Evolutionary conservation across 1,284 basidiomycete genomes (phyloP).

Genomic region (Chiua sp.): DNA sequence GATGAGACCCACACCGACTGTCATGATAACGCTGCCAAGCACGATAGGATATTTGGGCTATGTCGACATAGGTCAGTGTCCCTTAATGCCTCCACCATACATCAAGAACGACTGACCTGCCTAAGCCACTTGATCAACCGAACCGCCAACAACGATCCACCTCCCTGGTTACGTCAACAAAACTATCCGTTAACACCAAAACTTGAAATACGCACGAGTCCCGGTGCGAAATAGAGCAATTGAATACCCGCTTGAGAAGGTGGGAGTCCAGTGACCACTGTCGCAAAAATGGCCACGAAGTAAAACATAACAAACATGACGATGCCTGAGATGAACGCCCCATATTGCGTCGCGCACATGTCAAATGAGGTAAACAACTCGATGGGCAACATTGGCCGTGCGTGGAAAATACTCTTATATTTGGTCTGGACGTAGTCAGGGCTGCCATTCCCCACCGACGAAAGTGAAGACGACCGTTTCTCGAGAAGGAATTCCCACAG

Average conservation of each 20-base stretch:
- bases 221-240: slow-evolving; percentile 54
- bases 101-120: slow-evolving; percentile 22
- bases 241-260: slow-evolving; percentile 49
- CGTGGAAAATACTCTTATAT: slow-evolving; percentile 33
- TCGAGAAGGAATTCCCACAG: slow-evolving; percentile 49
- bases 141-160: slow-evolving; percentile 21
- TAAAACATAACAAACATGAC: slow-evolving; percentile 59
- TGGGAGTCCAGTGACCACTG: slow-evolving; percentile 45
- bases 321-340: slow-evolving; percentile 48
- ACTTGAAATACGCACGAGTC: slow-evolving; percentile 39
- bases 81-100: not conserved
- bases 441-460: not conserved
- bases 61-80: not conserved
- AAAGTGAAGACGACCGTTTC: slow-evolving; percentile 15
- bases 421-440: slow-evolving; percentile 1
- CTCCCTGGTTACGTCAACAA: slow-evolving; percentile 24
- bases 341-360: slow-evolving; percentile 44
- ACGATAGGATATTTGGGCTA: slow-evolving; percentile 51
- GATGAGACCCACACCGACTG: slow-evolving; percentile 48
- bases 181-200: not conserved
- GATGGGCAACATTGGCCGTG: slow-evolving; percentile 50
- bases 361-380: slow-evolving; percentile 43
- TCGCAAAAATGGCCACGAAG: slow-evolving; percentile 56
- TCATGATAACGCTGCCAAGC: slow-evolving; percentile 42
- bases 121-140: slow-evolving; percentile 31